Evolutionary conservation across 2,329 filamentous ascomycete genomes (phyloP), one percentile per base, ranked within the genome.

Genomic region (Rosellinia necatrix): DNA sequence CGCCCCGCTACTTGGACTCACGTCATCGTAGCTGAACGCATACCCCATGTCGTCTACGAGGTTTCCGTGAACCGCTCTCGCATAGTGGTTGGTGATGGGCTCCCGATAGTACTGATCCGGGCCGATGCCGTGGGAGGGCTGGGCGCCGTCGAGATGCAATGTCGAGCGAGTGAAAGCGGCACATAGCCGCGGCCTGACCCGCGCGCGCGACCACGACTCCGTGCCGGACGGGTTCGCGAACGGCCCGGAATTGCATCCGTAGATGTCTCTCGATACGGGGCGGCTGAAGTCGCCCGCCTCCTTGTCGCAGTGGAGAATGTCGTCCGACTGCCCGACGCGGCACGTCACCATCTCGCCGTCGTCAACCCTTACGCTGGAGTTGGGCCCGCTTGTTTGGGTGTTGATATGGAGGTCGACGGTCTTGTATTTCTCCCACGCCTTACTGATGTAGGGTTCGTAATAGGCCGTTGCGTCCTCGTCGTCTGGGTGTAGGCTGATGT

Each of bases 21-120:
- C 85, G 65, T 88, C 85, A 62, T 88, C 86, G 59, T 87, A 88
- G 0, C 85, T 75, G 64, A 88, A 88, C 0, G 82, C 80, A 63
- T 88, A 89, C 0, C 85, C 86, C 42, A 75, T 74, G 0, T 80
- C 78, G 64, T 86, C 82, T 0, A 78, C 66, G 67, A 86, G 82
- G 21, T 81, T 76, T 17, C 77, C 70, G 68, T 88, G 85, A 1
- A 88, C 77, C 10, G 86, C 72, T 2, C 81, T 72, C 17, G 81
- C 74, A 63, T 85, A 88, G 64, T 86, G 82, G 58, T 73, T 74
- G 5, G 75, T 77, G 3, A 75, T 71, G 6, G 70, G 57, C 3
- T 44, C 59, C 2, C 64, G 68, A 62, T 83, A 82, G 66, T 81
- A 82, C 34, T 64, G 19, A 15, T 49, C 34, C 0, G 54, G 44